Percentiles rank a stretch among this genome's conserved stretches.
These are phyloP conservation scores for Triticum urartu DNA, from an alignment of 176 grass and related monocot genomes.

Conservation along the genomic window DNA sequence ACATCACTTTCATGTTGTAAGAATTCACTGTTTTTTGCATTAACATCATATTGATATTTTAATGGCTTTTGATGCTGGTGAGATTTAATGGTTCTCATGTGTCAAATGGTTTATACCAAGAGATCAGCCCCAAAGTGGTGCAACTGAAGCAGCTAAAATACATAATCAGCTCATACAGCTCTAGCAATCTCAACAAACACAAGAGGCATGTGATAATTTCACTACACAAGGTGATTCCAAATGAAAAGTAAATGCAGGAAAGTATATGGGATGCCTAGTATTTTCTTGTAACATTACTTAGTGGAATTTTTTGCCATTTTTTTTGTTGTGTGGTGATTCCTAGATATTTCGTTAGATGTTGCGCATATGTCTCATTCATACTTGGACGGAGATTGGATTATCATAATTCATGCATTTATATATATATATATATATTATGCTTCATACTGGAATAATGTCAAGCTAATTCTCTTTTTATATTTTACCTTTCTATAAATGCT, in stretches of 20 bases:
- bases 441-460: background rate
- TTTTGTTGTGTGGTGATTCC: no score
- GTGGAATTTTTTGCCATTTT: background rate
- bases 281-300: no score
- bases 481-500: no score
- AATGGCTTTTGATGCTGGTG: conserved; percentile 17
- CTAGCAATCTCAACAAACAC: background rate
- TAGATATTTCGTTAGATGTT: no score
- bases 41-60: background rate
- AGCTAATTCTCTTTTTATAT: background rate
- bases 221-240: background rate
- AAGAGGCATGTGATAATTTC: background rate
- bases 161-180: conserved; percentile 9
- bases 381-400: background rate
- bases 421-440: background rate
- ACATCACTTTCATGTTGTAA: background rate
- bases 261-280: background rate
- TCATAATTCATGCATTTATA: no score
- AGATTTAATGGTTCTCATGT: conserved; percentile 29
- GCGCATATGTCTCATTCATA: no score
- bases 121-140: conserved; percentile 29
- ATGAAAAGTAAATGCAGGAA: background rate
- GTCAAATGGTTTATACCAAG: background rate
- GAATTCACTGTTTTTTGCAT: background rate
- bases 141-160: conserved; percentile 39